Base-by-base conservation (phyloP, 768 basidiomycete species). In the Pleurotus platypus region DNA sequence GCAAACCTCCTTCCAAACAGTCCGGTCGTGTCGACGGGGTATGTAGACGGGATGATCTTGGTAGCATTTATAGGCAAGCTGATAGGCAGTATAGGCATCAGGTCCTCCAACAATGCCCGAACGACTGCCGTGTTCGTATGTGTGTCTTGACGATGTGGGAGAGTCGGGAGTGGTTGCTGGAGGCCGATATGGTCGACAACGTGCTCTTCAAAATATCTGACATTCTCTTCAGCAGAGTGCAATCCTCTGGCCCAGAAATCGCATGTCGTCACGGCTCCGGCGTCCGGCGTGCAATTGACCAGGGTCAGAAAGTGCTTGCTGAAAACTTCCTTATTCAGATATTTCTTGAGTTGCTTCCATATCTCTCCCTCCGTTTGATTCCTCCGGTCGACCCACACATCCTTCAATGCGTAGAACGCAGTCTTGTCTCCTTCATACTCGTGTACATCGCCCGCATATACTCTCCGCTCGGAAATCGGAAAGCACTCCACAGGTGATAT, bases 331-430 rank as follows among this genome's bases (percentile, higher is more conserved):
- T 50, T 6, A 5, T 30, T n/a, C 49, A 50, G 13, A 18, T 9
- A 4, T n/a, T 13, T 16, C 27, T 30, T 50, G n/a, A 50, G 20
- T 7, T 26, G 13, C 13, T 4, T 15, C 26, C 30, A 50, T 27
- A 50, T 35, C 30, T 50, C 49, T n/a, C 15, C 24, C 20, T 50
- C 49, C 15, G 49, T 30, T 15, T 50, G 22, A 0, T 50, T 50
- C 49, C 27, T 50, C 26, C 9, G 24, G 16, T 58, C 57, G 13
- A 58, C 49, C 57, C 57, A 58, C 18, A 54, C 49, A 46, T 53
- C 57, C 40, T 58, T 58, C n/a, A 58, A 43, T 6, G 30, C 57
- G 38, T 40, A 42, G n/a, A 22, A 30, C 8, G 40, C 13, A 24
- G 37, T 15, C 46, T 13, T 16, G 26, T 26, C 38, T 15, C 45